phyloP scores from a whole-genome alignment of 257 asterid genomes.

The Solanum chiquidenum region DNA sequence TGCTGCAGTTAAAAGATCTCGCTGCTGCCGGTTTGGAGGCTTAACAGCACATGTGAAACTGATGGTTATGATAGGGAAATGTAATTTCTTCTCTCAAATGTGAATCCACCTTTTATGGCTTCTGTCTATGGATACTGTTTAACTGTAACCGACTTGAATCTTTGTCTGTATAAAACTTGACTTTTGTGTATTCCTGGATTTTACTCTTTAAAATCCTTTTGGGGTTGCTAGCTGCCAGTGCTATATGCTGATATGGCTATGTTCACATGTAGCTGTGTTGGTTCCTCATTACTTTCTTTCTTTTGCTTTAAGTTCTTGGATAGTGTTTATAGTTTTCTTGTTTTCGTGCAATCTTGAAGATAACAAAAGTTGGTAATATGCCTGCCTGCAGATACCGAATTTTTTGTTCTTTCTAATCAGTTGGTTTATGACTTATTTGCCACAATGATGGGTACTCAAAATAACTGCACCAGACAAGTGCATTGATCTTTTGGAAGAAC shows the following conservation, averaged over 20 bases:
- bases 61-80: conserved; percentile 6
- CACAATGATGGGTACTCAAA: neutral
- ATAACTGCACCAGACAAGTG: neutral
- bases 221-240: neutral
- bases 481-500: neutral
- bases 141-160: conserved; percentile 4
- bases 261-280: neutral
- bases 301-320: neutral
- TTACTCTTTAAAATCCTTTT: neutral
- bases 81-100: conserved; percentile 1
- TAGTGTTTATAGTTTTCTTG: neutral
- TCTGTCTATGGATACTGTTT: conserved; percentile 4
- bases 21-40: conserved; percentile 4
- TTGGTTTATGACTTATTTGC: neutral
- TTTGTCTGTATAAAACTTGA: conserved; percentile 21
- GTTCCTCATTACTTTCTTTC: neutral
- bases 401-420: neutral
- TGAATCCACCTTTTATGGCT: conserved; percentile 18
- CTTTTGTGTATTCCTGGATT: neutral
- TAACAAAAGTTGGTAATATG: neutral
- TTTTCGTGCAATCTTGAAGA: neutral
- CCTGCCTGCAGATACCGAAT: neutral
- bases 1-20: conserved; percentile 14
- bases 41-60: conserved; percentile 14
- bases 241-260: neutral